These are phyloP conservation scores for Triglochin maritima DNA, from an alignment of 106 monocot genomes.

Conservation along the genomic window DNA sequence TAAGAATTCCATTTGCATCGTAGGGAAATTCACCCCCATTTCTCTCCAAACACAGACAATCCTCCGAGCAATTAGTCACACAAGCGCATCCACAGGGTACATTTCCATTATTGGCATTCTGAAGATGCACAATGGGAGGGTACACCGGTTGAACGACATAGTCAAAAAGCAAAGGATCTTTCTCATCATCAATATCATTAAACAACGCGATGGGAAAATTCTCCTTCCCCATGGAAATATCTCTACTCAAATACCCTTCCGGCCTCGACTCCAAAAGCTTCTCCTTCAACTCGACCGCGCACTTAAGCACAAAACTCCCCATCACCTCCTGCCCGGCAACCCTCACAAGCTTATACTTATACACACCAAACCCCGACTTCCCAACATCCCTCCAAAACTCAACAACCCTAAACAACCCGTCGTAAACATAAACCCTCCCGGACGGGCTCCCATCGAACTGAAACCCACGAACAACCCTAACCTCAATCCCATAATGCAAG, in stretches of 20 bases:
- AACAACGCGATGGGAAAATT: constrained; percentile 43
- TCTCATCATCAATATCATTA: constrained; percentile 76
- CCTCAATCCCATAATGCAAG: constrained; percentile 19
- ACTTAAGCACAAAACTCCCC: constrained; percentile 12
- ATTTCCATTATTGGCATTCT: constrained; percentile 8
- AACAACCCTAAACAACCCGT: constrained; percentile 18
- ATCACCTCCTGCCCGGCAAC: constrained; percentile 15
- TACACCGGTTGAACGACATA: constrained; percentile 43
- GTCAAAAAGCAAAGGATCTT: constrained; percentile 63
- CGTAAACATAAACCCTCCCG: constrained; percentile 22
- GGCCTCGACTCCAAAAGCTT: constrained; percentile 38
- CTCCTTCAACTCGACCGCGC: constrained; percentile 39
- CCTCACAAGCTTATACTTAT: constrained; percentile 21
- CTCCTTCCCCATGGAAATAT: constrained; percentile 66
- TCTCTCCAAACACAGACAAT: constrained; percentile 45
- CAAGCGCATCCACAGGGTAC: constrained; percentile 45
- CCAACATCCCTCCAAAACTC: constrained; percentile 15
- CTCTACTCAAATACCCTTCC: constrained; percentile 42
- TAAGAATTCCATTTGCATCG: constrained; percentile 44
- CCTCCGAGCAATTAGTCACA: constrained; percentile 28
- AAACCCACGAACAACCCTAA: constrained; percentile 25
- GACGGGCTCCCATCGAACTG: constrained; percentile 10
- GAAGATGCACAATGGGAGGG: constrained; percentile 22
- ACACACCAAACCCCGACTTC: constrained; percentile 24
- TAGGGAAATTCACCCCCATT: constrained; percentile 87